Conservation (phyloP, 495 filamentous ascomycete genomes). For the Penicillium coprophilum region DNA sequence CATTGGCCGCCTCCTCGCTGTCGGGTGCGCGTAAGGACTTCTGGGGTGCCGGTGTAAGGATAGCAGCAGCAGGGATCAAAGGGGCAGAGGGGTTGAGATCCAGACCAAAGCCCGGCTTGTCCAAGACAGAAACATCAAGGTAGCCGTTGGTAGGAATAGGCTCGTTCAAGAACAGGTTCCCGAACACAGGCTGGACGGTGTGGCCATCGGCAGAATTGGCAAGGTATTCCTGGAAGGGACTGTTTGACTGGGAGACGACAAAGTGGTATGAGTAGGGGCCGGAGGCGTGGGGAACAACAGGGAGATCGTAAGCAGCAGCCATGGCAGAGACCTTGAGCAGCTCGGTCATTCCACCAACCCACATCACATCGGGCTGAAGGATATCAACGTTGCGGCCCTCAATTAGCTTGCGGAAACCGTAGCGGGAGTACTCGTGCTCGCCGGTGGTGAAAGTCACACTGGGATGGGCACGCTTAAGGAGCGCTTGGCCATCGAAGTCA, state of each 20-base stretch:
- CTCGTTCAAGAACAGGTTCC: slow-evolving; percentile 86
- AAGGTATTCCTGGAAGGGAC: slow-evolving; percentile 92
- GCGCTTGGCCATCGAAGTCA: slow-evolving; percentile 84
- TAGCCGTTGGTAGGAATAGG: slow-evolving; percentile 82
- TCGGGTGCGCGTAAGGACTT: slow-evolving; percentile 52
- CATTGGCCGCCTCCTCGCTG: slow-evolving; percentile 29
- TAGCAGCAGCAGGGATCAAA: slow-evolving; percentile 67
- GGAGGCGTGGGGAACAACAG: slow-evolving; percentile 89
- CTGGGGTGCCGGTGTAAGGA: slow-evolving; percentile 71
- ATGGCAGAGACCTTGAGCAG: slow-evolving; percentile 84
- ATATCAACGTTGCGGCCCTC: slow-evolving; percentile 91
- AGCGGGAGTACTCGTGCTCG: slow-evolving; percentile 90
- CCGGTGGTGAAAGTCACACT: slow-evolving; percentile 92
- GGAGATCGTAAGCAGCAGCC: slow-evolving; percentile 88
- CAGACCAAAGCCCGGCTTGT: slow-evolving; percentile 89
- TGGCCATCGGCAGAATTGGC: slow-evolving; percentile 89
- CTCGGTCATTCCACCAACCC: slow-evolving; percentile 90
- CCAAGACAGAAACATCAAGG: slow-evolving; percentile 71
- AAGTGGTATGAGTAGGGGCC: slow-evolving; percentile 95
- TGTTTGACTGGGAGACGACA: slow-evolving; percentile 85
- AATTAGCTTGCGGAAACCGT: slow-evolving; percentile 90
- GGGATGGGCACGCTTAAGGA: slow-evolving; percentile 85
- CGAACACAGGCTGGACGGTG: slow-evolving; percentile 85
- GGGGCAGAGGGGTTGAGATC: slow-evolving; percentile 79
- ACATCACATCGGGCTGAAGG: slow-evolving; percentile 95